phyloP scores from a whole-genome alignment of 192 early-diverging fungal genomes.

The Coemansia sp. region DNA sequence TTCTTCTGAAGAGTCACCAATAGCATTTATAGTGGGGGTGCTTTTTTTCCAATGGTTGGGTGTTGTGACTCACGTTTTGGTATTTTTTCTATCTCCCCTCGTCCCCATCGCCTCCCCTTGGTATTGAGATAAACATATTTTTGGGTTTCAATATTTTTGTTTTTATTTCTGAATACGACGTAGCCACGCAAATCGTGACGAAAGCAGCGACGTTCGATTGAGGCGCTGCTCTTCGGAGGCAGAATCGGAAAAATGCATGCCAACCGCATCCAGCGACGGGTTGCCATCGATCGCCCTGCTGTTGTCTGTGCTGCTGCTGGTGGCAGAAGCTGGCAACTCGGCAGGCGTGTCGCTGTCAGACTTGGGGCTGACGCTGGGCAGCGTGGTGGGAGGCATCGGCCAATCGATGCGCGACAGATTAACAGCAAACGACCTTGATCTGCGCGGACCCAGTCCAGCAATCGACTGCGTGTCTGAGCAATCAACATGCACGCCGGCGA shows the following conservation, averaged over 20 bases:
- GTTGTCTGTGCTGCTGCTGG: not conserved
- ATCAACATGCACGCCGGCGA: slow-evolving; percentile 13
- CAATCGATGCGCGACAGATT: slow-evolving; percentile 37
- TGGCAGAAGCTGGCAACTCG: not conserved
- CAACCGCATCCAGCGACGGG: slow-evolving; percentile 35
- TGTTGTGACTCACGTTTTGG: not conserved
- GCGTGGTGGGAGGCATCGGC: slow-evolving; percentile 35
- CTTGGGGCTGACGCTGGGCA: slow-evolving; percentile 7
- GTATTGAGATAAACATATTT: too few species aligned
- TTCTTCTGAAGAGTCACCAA: too few species aligned
- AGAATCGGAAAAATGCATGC: slow-evolving; percentile 3
- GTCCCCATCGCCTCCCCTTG: not conserved
- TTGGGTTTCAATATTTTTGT: not conserved
- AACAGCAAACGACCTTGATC: slow-evolving; percentile 40
- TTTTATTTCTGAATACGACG: slow-evolving; percentile 12
- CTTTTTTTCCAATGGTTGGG: not conserved
- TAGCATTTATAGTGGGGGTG: too few species aligned
- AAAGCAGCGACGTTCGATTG: slow-evolving; percentile 12
- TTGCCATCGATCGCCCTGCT: slow-evolving; percentile 13
- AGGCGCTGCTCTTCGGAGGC: slow-evolving; percentile 1
- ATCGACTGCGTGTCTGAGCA: not conserved
- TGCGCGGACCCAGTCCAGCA: slow-evolving; percentile 7
- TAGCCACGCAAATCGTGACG: slow-evolving; percentile 36
- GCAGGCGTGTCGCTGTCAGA: not conserved
- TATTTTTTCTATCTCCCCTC: not conserved